Conservation (phyloP, 2,329 filamentous ascomycete species). For the Calonectria hawksworthii region DNA sequence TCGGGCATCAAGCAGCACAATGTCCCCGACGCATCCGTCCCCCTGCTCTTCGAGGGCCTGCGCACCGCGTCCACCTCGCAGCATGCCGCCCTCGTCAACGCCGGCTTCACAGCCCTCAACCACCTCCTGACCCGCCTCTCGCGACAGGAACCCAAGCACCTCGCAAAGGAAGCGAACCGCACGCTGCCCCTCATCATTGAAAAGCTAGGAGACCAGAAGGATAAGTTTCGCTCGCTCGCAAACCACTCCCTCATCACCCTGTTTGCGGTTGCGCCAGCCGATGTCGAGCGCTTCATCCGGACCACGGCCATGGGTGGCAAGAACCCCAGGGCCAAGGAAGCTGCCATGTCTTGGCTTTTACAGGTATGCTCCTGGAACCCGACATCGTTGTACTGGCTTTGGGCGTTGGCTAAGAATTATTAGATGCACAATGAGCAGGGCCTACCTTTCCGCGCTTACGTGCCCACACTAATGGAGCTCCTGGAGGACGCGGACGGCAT, state of each 20-base stretch:
- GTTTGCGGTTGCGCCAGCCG: conserved; percentile 76
- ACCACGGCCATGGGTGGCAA: conserved; percentile 84
- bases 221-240: conserved; percentile 84
- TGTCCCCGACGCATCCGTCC: conserved; percentile 81
- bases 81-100: conserved; percentile 82
- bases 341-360: conserved; percentile 86
- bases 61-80: conserved; percentile 81
- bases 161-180: conserved; percentile 77
- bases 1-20: conserved; percentile 93
- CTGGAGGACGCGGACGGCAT: conserved; percentile 91
- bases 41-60: conserved; percentile 85
- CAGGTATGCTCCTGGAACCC: conserved; percentile 64
- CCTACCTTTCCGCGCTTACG: conserved; percentile 86
- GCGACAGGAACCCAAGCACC: conserved; percentile 83
- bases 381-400: background rate
- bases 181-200: conserved; percentile 85
- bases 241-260: conserved; percentile 83
- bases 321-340: conserved; percentile 87
- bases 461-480: conserved; percentile 85
- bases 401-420: conserved; percentile 27
- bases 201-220: conserved; percentile 88
- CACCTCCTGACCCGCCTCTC: conserved; percentile 89
- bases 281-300: conserved; percentile 85
- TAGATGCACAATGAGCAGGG: conserved; percentile 86
- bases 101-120: conserved; percentile 88